Evolutionary conservation across 2,329 filamentous ascomycete genomes (phyloP).

Genomic region (Apiospora pterosperma): DNA sequence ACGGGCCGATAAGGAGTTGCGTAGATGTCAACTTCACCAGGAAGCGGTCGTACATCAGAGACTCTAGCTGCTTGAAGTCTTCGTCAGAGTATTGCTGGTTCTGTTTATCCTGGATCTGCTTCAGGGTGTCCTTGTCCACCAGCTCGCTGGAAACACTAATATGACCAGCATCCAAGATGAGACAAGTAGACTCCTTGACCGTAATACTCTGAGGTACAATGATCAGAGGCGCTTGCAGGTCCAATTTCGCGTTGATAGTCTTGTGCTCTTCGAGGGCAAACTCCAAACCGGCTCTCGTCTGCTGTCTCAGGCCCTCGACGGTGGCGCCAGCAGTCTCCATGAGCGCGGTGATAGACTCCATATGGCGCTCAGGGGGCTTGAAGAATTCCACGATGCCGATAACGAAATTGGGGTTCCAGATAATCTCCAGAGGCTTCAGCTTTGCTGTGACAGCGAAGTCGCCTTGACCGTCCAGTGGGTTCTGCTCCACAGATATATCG

Average conservation of each 20-base stretch:
- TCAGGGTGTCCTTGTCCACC: constrained; percentile 85
- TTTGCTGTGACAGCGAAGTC: constrained; percentile 89
- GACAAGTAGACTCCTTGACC: constrained; percentile 72
- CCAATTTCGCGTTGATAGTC: constrained; percentile 92
- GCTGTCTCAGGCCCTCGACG: constrained; percentile 89
- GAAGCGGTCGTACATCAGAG: constrained; percentile 97
- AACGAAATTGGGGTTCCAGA: constrained; percentile 94
- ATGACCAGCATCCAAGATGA: constrained; percentile 95
- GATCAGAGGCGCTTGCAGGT: constrained; percentile 92
- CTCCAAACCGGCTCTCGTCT: constrained; percentile 91
- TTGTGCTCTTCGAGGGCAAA: constrained; percentile 98
- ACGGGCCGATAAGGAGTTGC: constrained; percentile 91
- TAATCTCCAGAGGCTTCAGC: constrained; percentile 91
- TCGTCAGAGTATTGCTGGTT: constrained; percentile 82
- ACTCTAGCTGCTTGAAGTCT: constrained; percentile 84
- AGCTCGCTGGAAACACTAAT: constrained; percentile 92
- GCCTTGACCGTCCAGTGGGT: constrained; percentile 87
- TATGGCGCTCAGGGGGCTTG: constrained; percentile 90
- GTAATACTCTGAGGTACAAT: constrained; percentile 95
- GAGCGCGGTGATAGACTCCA: constrained; percentile 95
- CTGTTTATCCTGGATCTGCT: constrained; percentile 88
- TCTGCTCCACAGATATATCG: constrained; percentile 87
- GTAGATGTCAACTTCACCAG: constrained; percentile 89
- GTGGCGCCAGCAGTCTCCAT: constrained; percentile 96
- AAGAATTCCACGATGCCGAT: constrained; percentile 94